Base-by-base conservation (phyloP, 2,329 filamentous ascomycete genomes). In the Thielaviopsis euricoi region DNA sequence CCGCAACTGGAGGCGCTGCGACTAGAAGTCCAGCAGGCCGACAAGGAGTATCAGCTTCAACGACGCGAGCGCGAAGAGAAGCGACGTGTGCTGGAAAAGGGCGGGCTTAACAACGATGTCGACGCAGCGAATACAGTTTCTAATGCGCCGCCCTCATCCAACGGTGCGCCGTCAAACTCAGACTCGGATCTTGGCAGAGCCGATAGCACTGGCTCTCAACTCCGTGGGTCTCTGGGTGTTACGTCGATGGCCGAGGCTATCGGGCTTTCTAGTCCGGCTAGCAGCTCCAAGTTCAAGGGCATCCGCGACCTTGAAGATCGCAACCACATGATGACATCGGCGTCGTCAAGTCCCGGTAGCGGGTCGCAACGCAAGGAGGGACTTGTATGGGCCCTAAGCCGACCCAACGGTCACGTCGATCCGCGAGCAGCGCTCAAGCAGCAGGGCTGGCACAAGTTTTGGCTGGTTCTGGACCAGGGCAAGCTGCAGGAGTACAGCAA, bases 371-470 rank as follows among this genome's bases (percentile, higher is more conserved):
- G 88, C 51, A 98, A 97, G 68, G 93, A 98, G 73, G 94, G 93
- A 6, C 75, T 98, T 10, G 71, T 98, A 7, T 98, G 93, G 93
- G 89, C 94, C 25, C 74, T 97, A 51, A 97, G 91, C 67, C 82
- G 89, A 62, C 91, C 91, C 2, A 90, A 90, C 19, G 91, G 89
- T 59, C 93, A 98, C 69, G 90, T 93, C 26, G 94, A 98, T 68
- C 93, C 93, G 10, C 89, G 93, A 64, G 58, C 61, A 7, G 90
- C 89, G 19, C 76, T 98, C 64, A 97, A 96, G 67, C 96, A 97
- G 69, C 89, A 95, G 70, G 90, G 89, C 55, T 98, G 93, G 93
- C 93, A 98, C 70, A 98, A 98, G 87, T 98, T 97, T 71, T 98
- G 93, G 93, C 94, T 98, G 62, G 93, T 98, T 1, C 77, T 98